Evolutionary conservation across 1,284 basidiomycete genomes (phyloP).

Genomic region (Heterobasidion irregulare): DNA sequence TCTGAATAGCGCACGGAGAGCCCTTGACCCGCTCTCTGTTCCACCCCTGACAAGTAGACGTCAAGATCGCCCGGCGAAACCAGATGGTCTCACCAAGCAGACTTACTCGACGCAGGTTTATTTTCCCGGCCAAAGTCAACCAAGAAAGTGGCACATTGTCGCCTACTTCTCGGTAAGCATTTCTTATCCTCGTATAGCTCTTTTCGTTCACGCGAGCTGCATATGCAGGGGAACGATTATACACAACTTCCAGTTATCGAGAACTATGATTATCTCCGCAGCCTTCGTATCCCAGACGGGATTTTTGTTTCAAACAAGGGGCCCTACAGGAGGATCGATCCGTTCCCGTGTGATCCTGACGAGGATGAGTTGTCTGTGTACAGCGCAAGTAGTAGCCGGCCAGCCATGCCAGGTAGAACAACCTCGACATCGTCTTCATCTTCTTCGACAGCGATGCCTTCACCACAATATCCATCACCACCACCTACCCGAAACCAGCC

Average conservation of each 20-base stretch:
- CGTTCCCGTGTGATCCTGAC: slow-evolving; percentile 19
- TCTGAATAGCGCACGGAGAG: slow-evolving; percentile 44
- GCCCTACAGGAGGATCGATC: slow-evolving; percentile 14
- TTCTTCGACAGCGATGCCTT: slow-evolving; percentile 8
- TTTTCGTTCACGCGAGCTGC: slow-evolving; percentile 3
- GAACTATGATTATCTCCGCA: slow-evolving; percentile 59
- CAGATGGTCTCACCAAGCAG: slow-evolving; percentile 70
- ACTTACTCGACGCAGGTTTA: slow-evolving; percentile 70
- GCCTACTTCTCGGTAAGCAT: slow-evolving; percentile 64
- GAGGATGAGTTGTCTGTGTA: slow-evolving; percentile 14
- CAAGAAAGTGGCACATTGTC: slow-evolving; percentile 71
- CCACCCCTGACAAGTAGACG: slow-evolving; percentile 51
- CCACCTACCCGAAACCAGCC: background rate
- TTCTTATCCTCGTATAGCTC: slow-evolving; percentile 3
- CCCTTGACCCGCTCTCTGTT: slow-evolving; percentile 48
- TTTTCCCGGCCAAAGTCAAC: slow-evolving; percentile 43
- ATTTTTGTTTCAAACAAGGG: slow-evolving; percentile 58
- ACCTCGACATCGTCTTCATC: slow-evolving; percentile 26
- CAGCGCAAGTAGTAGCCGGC: slow-evolving; percentile 10
- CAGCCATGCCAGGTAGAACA: slow-evolving; percentile 21
- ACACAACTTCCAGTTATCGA: slow-evolving; percentile 57
- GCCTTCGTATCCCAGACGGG: slow-evolving; percentile 51
- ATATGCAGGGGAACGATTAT: slow-evolving; percentile 54
- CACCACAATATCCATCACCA: slow-evolving; percentile 2
- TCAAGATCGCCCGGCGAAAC: slow-evolving; percentile 65